Base-by-base conservation (phyloP, 208 protist genomes). In the Kentomonas sorsogonicus region DNA sequence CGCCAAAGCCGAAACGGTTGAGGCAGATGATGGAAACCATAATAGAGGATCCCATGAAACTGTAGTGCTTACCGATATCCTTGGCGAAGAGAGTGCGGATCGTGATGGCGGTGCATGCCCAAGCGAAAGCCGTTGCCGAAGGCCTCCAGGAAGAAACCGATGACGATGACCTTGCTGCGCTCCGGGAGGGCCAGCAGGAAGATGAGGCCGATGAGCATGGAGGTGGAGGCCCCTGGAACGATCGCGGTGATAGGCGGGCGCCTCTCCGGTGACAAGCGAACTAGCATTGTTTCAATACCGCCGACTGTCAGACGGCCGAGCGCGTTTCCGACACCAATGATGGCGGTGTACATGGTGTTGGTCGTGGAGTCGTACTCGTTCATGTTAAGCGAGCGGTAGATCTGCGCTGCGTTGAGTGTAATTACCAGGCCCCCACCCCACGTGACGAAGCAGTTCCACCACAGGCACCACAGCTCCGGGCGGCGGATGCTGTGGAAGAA, bases 61-160 rank as follows among this genome's bases (percentile, higher is more conserved):
- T 91, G 70, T 91, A 91, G 69, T 88, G 79, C 60, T 91, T 91
- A 23, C 79, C 84, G 46, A 88, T 70, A 51, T 91, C 84, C 16
- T 72, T 48, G 0, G 84, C 69, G 64, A 80, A 91, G 61, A 87
- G 74, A 31, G 82, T 79, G 27, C 80, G 76, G 13, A 82, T 51
- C 13, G 64, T 43, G 7, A 91, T 59, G 0, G 79, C 61, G 18
- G 72, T 75, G 25, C 78, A 44, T 52, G 66, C 79, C 79, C 79
- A 88, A n/a, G n/a, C n/a, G n/a, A n/a, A n/a, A n/a, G n/a, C n/a
- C n/a, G n/a, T n/a, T n/a, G 20, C 70, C 74, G 46, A 80, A 52
- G n/a, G 79, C 84, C 16, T 66, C 84, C 20, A 77, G 77, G 10
- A 91, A 30, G 33, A 77, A 67, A 27, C 69, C 78, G 29, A 91